Base-by-base conservation (phyloP, 805 yeast genomes). In the Candida arabinofermentans region DNA sequence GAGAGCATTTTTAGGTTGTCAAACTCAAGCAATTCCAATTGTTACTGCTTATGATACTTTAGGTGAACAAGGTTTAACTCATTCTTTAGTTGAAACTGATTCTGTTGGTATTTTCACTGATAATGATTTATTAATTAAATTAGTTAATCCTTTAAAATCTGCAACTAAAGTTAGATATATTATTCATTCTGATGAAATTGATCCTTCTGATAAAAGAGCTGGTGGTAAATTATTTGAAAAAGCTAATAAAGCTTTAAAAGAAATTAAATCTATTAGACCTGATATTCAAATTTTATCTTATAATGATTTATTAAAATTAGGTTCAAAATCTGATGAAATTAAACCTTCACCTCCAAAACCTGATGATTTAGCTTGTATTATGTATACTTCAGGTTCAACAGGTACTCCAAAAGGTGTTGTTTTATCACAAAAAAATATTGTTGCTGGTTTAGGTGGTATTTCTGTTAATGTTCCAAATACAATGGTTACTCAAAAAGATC, bases 1-100 rank as follows among this genome's bases (percentile, higher is more conserved):
- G 87, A 85, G 86, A 67, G 76, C 86, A 24, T 91, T 80, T 50
- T 63, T 87, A 44, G 96, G 90, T 13, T 74, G 87, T 40, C 77
- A 79, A 54, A 70, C 89, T 39, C 96, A 88, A 65, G 67, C 75
- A 37, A 82, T 93, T 46, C 86, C 98, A 19, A 75, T 85, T 43
- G 98, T 89, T 31, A 93, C 99, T 13, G 98, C 99, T 29, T 93
- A 93, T 65, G 97, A 90, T 64, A 88, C 96, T 33, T 72, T 90
- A 51, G 97, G 97, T 43, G 95, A 88, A 65, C 74, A 75, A 27
- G 96, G 96, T 19, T 74, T 90, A 58, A 83, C 83, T 43, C 95
- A 85, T 65, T 89, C 97, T 3, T 72, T 93, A 58, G 72, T 75
- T 31, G 86, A 90, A 67, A 88, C 98, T 4, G 86, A 74, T 37